Evolutionary conservation across 345 rosid species (phyloP), one percentile per base, ranked within the genome.

Genomic region (Kandelia obovata): DNA sequence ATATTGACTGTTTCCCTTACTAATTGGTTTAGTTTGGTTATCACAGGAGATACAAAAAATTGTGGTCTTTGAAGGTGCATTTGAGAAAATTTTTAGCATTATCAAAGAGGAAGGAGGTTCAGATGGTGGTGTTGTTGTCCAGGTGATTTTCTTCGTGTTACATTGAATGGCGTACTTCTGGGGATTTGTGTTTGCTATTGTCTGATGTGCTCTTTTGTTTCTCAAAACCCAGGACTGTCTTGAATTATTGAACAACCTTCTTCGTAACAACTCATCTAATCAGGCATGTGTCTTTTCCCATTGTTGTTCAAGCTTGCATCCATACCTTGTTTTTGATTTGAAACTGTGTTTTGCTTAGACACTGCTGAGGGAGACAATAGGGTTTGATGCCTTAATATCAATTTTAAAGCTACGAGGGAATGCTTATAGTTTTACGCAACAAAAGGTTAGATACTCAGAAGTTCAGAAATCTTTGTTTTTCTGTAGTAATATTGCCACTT

Each of bases 121-220:
- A 53, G 99, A 95, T 61, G 99, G 99, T 47, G 99, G 96, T 77
- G 96, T 95, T 58, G 98, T 95, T 69, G 99, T 95, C 78, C 99
- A 95, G 98, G 99, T 95, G 72, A 68, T 37, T 73, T 30, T 15
- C 58, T 62, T 63, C 51, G 2, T 21, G 49, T 31, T 26, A 10
- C 30, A 57, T 30, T 53, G 49, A 39, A 43, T 11, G 46, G 30
- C 23, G 5, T 76, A 6, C 25, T 32, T 23, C 6, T 59, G 6
- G 30, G 26, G 5, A 66, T 13, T 63, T 57, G 47, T 35, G 49
- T 51, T 57, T 68, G 43, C 65, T 39, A 8, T 25, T 56, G 3
- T 10, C 59, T 56, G 57, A 43, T 37, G 37, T 65, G 47, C 63
- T 64, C 31, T 70, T 64, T 5, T 62, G 57, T 39, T 69, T 61